These are phyloP conservation scores for Pseudocercospora cruenta DNA, from an alignment of 2,329 filamentous ascomycete species.

Conservation along the genomic window DNA sequence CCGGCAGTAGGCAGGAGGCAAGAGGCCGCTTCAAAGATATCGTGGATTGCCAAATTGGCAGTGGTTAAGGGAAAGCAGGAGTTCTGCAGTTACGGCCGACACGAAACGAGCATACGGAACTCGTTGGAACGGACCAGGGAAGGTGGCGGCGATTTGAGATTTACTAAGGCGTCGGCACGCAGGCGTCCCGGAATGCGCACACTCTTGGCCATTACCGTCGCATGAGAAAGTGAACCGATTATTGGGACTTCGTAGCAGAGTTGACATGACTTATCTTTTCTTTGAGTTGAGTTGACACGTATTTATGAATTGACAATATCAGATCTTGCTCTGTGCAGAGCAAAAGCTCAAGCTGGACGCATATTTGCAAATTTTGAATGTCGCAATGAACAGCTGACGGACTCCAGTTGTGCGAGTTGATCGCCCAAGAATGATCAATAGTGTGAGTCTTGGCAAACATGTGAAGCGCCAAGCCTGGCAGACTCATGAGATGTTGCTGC, in stretches of 20 bases:
- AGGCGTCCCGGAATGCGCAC: constrained; percentile 4
- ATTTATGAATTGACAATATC: neutral
- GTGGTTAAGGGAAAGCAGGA: neutral
- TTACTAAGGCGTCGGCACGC: constrained; percentile 8
- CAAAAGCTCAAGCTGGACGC: neutral
- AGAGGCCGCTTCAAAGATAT: neutral
- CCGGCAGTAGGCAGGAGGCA: neutral
- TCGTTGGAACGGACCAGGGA: neutral
- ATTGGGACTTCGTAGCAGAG: neutral
- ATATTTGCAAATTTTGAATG: neutral
- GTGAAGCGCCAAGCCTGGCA: neutral
- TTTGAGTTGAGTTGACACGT: constrained; percentile 8
- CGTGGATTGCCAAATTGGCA: neutral
- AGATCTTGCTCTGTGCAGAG: neutral
- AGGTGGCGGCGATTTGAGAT: neutral
- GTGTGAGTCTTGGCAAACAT: neutral
- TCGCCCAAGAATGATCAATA: neutral
- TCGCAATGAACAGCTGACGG: neutral
- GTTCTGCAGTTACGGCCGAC: neutral
- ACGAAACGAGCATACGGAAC: neutral
- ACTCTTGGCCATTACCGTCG: neutral
- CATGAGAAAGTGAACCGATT: neutral
- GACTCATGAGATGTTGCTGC: neutral
- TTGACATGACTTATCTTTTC: constrained; percentile 1
- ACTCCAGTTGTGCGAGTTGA: neutral